Evolutionary conservation across 257 asterid genomes (phyloP), one percentile per base, ranked within the genome.

Genomic region (Solanum sejunctum): DNA sequence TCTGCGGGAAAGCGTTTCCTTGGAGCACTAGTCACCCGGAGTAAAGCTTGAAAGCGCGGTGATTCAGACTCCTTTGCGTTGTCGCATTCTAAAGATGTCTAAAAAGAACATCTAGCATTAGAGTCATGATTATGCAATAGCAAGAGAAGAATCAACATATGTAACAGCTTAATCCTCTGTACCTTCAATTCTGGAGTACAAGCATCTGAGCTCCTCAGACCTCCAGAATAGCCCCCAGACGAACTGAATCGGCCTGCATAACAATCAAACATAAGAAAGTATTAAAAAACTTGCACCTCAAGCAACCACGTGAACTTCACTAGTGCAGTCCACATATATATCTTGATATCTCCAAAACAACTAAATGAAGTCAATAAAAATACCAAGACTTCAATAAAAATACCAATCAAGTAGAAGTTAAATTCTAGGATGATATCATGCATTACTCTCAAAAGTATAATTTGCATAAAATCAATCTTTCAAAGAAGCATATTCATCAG

Each of bases 51-150:
- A 90, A 95, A 96, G 79, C 99, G 97, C 4, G 99, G 99, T 75
- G 99, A 97, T 89, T 95, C 98, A 0, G 99, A 97, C 92, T 95
- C 98, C 89, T 97, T 97, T 20, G 99, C 98, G 88, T 96, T 96
- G 17, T 96, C 99, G 85, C 96, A 94, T 23, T 97, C 99, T 86
- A 89, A 96, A 54, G 98, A 88, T 84, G 97, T 86, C 99, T 97
- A 87, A 54, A 82, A 84, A 56, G 51, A 58, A 52, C 64, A 78
- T 26, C 45, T 78, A 51, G 57, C 64, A 78, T 52, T 52, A 78
- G 83, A 52, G 58, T 52, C 52, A 78, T 11, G 21, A 78, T 75
- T 49, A 75, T 5, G 15, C 82, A 77, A 78, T 52, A 78, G 83
- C 83, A 52, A 26, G 47, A 78, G 61, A 78, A 52, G 83, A 52